Conservation (phyloP, 768 basidiomycete species). For the Artomyces pyxidatus region DNA sequence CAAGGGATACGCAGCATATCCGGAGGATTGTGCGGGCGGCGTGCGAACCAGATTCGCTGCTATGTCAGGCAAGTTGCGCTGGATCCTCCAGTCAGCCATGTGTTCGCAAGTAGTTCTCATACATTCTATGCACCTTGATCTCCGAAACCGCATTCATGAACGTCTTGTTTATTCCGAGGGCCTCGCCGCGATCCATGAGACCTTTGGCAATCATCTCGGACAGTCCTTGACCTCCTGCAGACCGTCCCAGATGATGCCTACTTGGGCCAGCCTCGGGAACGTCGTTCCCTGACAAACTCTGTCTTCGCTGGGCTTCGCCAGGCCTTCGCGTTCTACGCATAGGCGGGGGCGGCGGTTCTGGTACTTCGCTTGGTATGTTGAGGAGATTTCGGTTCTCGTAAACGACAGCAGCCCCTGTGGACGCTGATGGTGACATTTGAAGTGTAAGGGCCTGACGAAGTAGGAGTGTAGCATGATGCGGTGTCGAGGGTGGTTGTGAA, state of each 20-base stretch:
- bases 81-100: constrained; percentile 3
- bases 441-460: constrained; percentile 78
- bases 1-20: constrained; percentile 50
- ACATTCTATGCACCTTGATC: constrained; percentile 44
- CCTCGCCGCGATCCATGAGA: constrained; percentile 68
- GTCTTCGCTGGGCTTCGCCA: constrained; percentile 22
- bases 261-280: constrained; percentile 3
- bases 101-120: constrained; percentile 6
- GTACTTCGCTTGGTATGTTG: constrained; percentile 62
- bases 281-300: constrained; percentile 17
- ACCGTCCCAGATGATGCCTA: constrained; percentile 17
- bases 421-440: constrained; percentile 62
- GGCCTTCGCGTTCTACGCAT: constrained; percentile 29
- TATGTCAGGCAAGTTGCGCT: constrained; percentile 87
- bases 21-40: constrained; percentile 32
- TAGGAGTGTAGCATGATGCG: constrained; percentile 60
- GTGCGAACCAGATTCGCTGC: constrained; percentile 57
- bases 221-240: constrained; percentile 31
- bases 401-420: constrained; percentile 69
- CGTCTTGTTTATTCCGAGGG: constrained; percentile 77
- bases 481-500: constrained; percentile 27
- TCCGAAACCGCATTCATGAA: constrained; percentile 76
- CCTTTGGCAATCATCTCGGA: constrained; percentile 70
- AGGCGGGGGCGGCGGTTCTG: constrained; percentile 34
- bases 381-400: constrained; percentile 78